Conservation (phyloP, 106 monocot species). For the Acorus calamus region DNA sequence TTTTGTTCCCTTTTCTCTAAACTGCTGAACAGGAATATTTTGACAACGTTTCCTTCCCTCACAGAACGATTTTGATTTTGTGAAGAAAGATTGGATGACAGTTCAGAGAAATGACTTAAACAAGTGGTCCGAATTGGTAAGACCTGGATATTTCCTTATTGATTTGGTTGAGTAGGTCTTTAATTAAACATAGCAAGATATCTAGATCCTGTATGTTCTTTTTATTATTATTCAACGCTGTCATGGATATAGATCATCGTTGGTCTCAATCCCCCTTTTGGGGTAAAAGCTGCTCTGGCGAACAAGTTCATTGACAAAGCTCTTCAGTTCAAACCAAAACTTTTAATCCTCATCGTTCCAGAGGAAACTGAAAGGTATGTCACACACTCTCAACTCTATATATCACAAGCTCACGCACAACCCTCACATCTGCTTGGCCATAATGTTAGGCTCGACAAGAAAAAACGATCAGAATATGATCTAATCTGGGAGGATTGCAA, state of each 20-base stretch:
- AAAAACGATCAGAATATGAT: constrained; percentile 43
- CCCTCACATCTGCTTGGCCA: not conserved
- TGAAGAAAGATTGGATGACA: constrained; percentile 85
- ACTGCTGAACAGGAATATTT: not conserved
- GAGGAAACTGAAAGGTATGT: constrained; percentile 60
- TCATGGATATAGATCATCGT: constrained; percentile 52
- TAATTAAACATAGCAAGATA: not conserved
- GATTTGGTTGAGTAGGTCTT: no score
- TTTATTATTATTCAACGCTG: not conserved
- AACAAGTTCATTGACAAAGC: constrained; percentile 90
- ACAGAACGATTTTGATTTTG: constrained; percentile 83
- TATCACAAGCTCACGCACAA: not conserved
- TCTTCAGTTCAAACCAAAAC: constrained; percentile 74
- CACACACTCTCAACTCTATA: not conserved
- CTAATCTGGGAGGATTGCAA: constrained; percentile 75
- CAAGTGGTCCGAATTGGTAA: constrained; percentile 67
- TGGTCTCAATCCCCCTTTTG: constrained; percentile 95
- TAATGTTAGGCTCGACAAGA: constrained; percentile 51
- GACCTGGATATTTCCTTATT: not conserved
- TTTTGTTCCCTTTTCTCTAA: not conserved
- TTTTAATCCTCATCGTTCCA: constrained; percentile 83
- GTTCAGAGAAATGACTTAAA: constrained; percentile 55
- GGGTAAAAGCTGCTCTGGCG: constrained; percentile 63
- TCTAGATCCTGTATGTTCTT: not conserved
- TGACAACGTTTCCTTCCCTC: not conserved